A percentile compares a stretch with the other conserved stretches of the same genome.
These are phyloP conservation scores for Talaromyces sp. DNA, from an alignment of 2,329 filamentous ascomycete species.

Conservation along the genomic window DNA sequence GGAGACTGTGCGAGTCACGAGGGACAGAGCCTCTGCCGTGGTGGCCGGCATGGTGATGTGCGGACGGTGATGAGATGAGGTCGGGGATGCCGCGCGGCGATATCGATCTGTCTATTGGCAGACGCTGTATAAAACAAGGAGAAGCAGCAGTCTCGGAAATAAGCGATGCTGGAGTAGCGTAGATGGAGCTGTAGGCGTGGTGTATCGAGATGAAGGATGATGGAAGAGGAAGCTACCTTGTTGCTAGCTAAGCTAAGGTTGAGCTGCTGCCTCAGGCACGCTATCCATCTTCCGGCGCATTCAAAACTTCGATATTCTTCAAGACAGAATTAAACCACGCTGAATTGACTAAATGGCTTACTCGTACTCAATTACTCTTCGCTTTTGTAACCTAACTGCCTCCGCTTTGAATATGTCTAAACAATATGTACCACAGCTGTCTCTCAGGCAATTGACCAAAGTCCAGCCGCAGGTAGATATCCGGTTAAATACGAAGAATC, in stretches of 20 bases:
- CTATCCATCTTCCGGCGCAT: neutral
- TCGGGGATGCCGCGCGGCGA: neutral
- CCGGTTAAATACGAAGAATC: neutral
- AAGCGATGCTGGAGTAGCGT: neutral
- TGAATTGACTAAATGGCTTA: no score
- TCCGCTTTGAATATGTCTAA: neutral
- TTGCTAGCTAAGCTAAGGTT: neutral
- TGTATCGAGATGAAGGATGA: neutral
- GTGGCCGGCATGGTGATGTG: conserved; percentile 86
- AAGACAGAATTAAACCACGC: no score
- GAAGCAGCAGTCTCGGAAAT: neutral
- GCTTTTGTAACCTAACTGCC: neutral
- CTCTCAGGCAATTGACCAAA: neutral
- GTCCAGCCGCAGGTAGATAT: neutral
- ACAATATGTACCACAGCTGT: neutral
- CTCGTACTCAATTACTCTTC: neutral
- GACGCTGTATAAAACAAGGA: neutral
- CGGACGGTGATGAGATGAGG: neutral
- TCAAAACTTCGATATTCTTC: neutral
- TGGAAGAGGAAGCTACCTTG: conserved; percentile 4
- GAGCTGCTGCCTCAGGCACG: neutral
- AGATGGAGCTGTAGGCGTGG: neutral
- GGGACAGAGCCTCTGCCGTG: conserved; percentile 91
- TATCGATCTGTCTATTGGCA: neutral
- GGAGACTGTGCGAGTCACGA: conserved; percentile 91